Conservation (phyloP, 2,329 filamentous ascomycete genomes). For the Elsinoe batatas region DNA sequence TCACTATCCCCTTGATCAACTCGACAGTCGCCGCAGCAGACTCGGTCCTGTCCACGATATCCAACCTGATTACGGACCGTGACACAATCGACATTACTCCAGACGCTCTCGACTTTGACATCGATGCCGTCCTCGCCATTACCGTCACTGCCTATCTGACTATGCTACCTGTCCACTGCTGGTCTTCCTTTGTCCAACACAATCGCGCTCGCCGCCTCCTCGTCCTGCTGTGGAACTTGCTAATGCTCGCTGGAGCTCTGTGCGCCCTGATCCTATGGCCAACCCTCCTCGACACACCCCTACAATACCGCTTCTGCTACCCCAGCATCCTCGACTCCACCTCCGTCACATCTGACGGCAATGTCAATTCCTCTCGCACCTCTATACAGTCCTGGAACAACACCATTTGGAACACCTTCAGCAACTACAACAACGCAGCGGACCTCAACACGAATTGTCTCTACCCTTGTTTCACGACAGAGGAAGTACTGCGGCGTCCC, state of each 20-base stretch:
- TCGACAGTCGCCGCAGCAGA: background rate
- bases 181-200: constrained; percentile 1
- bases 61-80: background rate
- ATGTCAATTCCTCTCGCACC: background rate
- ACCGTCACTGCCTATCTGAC: constrained; percentile 4
- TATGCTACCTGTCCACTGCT: constrained; percentile 2
- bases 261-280: constrained; percentile 2
- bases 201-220: background rate
- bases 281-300: background rate
- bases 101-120: constrained; percentile 1
- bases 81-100: background rate
- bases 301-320: constrained; percentile 10
- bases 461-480: background rate
- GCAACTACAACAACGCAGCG: background rate
- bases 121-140: constrained; percentile 2
- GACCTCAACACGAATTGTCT: constrained; percentile 3
- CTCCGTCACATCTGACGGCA: constrained; percentile 3
- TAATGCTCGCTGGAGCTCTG: background rate
- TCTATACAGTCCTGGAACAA: background rate
- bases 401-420: background rate
- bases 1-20: background rate
- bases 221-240: background rate
- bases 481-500: background rate
- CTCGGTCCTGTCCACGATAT: background rate
- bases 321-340: background rate